Percentiles rank a stretch among this genome's conserved stretches.
Evolutionary conservation across 805 yeast genomes (phyloP).

Genomic region (Clavispora fructus): DNA sequence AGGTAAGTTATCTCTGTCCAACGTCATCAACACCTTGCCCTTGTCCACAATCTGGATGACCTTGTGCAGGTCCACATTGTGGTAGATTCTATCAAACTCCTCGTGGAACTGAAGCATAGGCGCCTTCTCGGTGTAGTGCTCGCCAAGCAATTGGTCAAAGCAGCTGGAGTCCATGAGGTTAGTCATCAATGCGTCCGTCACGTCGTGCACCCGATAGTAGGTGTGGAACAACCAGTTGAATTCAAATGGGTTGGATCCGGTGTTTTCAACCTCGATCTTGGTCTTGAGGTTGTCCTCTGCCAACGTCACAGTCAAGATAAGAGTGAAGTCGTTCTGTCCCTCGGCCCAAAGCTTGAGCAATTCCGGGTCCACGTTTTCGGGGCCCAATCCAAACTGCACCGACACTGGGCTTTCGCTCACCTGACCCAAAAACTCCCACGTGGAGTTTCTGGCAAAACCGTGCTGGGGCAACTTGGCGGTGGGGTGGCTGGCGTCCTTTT

Average conservation of each 20-base stretch:
- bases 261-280: slow-evolving; percentile 68
- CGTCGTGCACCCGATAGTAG: slow-evolving; percentile 69
- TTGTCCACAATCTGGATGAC: slow-evolving; percentile 62
- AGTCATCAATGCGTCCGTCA: slow-evolving; percentile 70
- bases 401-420: slow-evolving; percentile 57
- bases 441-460: slow-evolving; percentile 87
- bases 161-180: slow-evolving; percentile 71
- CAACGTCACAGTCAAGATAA: slow-evolving; percentile 61
- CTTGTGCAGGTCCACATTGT: slow-evolving; percentile 49
- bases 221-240: slow-evolving; percentile 97
- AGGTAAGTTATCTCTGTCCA: slow-evolving; percentile 59
- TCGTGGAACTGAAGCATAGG: slow-evolving; percentile 68
- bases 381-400: slow-evolving; percentile 86
- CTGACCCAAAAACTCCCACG: slow-evolving; percentile 94
- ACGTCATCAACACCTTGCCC: slow-evolving; percentile 66
- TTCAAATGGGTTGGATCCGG: slow-evolving; percentile 60
- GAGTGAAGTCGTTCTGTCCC: slow-evolving; percentile 62
- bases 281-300: slow-evolving; percentile 57
- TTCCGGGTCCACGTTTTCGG: slow-evolving; percentile 70
- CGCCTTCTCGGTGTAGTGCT: slow-evolving; percentile 61
- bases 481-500: slow-evolving; percentile 45
- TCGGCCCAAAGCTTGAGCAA: slow-evolving; percentile 51
- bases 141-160: slow-evolving; percentile 69
- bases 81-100: slow-evolving; percentile 84
- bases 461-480: slow-evolving; percentile 82